Evolutionary conservation across 352 stramenopile species (phyloP), one percentile per base, ranked within the genome.

Genomic region (Detonula confervacea): DNA sequence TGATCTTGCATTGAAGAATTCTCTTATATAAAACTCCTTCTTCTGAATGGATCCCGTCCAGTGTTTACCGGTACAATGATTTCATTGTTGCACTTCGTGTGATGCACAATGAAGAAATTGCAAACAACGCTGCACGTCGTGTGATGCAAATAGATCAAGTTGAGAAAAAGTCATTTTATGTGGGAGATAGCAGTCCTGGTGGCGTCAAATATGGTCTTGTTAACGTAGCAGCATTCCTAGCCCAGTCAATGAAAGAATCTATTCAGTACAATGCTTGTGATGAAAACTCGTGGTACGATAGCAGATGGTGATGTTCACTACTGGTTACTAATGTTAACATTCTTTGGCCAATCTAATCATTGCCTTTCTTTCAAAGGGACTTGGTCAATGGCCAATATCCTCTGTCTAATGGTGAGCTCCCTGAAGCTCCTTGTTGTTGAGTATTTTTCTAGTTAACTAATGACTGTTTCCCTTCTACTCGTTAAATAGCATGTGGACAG

Each of bases 401-500:
- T 1, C 35, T 90, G 30, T 76, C 47, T 5, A 89, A 87, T 65
- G 55, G n/a, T n/a, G n/a, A n/a, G n/a, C n/a, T n/a, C n/a, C n/a
- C n/a, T n/a, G n/a, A n/a, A n/a, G n/a, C n/a, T n/a, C n/a, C n/a
- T n/a, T n/a, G n/a, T n/a, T n/a, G n/a, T n/a, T n/a, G n/a, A n/a
- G n/a, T n/a, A n/a, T n/a, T n/a, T n/a, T n/a, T n/a, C n/a, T n/a
- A n/a, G n/a, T n/a, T n/a, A n/a, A n/a, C n/a, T n/a, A n/a, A n/a
- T n/a, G n/a, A n/a, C n/a, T n/a, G n/a, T n/a, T n/a, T n/a, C n/a
- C n/a, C n/a, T n/a, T n/a, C n/a, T n/a, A n/a, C n/a, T n/a, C n/a
- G n/a, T n/a, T n/a, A n/a, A n/a, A n/a, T n/a, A n/a, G n/a, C 83
- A 27, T 89, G 83, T 33, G 83, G 83, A 1, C 83, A 89, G 71